Percentiles rank a stretch among this genome's conserved stretches.
Conservation (phyloP, 2,329 filamentous ascomycete genomes). For the Lithohypha guttulata region DNA sequence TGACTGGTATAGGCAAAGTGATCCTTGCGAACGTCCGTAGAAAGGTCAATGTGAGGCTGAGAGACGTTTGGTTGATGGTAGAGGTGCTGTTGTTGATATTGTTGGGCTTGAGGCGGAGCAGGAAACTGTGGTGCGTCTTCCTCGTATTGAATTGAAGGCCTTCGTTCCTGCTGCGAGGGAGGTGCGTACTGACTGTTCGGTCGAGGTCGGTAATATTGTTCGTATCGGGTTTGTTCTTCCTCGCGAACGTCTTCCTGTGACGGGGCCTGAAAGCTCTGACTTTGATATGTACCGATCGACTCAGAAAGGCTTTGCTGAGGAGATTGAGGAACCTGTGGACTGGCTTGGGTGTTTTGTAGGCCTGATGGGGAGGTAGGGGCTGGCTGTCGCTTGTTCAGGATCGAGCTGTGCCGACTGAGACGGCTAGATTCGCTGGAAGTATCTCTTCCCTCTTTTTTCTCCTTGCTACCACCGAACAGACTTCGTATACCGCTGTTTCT, state of each 20-base stretch:
- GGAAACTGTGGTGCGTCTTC: conserved; percentile 19
- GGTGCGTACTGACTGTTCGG: conserved; percentile 13
- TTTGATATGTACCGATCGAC: background rate
- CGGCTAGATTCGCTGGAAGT: conserved; percentile 13
- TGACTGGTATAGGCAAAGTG: conserved; percentile 12
- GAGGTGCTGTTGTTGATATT: conserved; percentile 17
- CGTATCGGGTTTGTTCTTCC: conserved; percentile 1
- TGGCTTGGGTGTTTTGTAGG: conserved; percentile 12
- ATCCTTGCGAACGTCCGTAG: background rate
- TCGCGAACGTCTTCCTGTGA: conserved; percentile 6
- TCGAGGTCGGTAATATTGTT: conserved; percentile 1
- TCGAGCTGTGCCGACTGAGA: conserved; percentile 17
- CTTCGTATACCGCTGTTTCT: conserved; percentile 17
- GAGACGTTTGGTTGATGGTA: conserved; percentile 6
- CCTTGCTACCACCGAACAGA: conserved; percentile 17
- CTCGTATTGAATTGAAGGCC: conserved; percentile 18
- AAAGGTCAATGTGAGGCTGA: background rate
- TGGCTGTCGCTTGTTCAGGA: conserved; percentile 17
- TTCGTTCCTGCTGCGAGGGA: conserved; percentile 12
- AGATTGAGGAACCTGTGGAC: conserved; percentile 9
- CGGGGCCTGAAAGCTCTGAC: background rate
- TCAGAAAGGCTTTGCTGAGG: conserved; percentile 1
- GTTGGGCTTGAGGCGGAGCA: conserved; percentile 14
- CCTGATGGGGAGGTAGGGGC: conserved; percentile 16
- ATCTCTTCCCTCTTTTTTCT: conserved; percentile 19